phyloP scores from a whole-genome alignment of 805 yeast species.

The Ogataea ganodermae region DNA sequence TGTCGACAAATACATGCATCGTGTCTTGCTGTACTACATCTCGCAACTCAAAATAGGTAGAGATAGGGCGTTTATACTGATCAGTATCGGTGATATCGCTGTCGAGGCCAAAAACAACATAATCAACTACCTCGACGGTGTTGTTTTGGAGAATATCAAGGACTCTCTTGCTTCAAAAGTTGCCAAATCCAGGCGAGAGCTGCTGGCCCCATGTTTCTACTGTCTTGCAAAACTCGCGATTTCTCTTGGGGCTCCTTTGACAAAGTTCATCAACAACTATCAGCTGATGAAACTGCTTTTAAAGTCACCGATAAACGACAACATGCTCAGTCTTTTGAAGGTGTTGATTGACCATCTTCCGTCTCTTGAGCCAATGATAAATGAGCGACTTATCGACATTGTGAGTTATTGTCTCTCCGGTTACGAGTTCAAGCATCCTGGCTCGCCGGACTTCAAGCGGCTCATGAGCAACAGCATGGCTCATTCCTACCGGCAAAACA shows the following conservation, averaged over 20 bases:
- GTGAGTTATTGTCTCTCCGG: slow-evolving; percentile 81
- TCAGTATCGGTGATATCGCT: slow-evolving; percentile 84
- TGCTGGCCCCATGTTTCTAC: slow-evolving; percentile 83
- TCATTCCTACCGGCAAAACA: slow-evolving; percentile 71
- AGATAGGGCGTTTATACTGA: slow-evolving; percentile 75
- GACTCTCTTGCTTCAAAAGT: slow-evolving; percentile 70
- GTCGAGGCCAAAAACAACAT: slow-evolving; percentile 78
- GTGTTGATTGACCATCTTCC: slow-evolving; percentile 74
- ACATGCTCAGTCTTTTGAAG: slow-evolving; percentile 74
- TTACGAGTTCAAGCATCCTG: slow-evolving; percentile 77
- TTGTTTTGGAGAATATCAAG: slow-evolving; percentile 78
- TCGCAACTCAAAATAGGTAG: slow-evolving; percentile 69
- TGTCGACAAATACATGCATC: slow-evolving; percentile 77
- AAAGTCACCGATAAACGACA: slow-evolving; percentile 79
- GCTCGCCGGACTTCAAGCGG: slow-evolving; percentile 69
- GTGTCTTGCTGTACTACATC: slow-evolving; percentile 73
- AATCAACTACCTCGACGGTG: slow-evolving; percentile 85
- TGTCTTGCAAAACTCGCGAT: slow-evolving; percentile 84
- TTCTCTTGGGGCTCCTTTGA: slow-evolving; percentile 91
- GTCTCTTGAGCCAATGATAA: slow-evolving; percentile 71
- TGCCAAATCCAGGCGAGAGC: slow-evolving; percentile 65
- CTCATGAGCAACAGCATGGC: slow-evolving; percentile 68
- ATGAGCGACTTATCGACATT: slow-evolving; percentile 67
- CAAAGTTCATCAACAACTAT: slow-evolving; percentile 84
- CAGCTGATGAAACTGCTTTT: slow-evolving; percentile 72